A percentile compares a stretch with the other conserved stretches of the same genome.
Conservation (phyloP, 2,329 filamentous ascomycete species). For the Calonectria henricotiae region DNA sequence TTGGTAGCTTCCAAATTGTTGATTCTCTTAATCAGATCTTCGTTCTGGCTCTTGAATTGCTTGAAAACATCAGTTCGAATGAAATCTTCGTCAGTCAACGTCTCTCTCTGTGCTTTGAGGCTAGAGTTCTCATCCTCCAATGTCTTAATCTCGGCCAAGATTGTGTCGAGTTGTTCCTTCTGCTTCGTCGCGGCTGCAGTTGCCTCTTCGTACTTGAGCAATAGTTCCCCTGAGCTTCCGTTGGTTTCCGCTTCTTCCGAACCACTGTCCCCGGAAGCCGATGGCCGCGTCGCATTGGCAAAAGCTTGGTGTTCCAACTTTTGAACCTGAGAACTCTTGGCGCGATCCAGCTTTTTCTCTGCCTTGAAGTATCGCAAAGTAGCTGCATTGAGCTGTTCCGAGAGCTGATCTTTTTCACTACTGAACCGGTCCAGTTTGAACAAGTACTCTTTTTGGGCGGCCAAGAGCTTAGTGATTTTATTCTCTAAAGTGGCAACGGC, state of each 20-base stretch:
- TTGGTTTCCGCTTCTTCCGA: slow-evolving; percentile 69
- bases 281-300: slow-evolving; percentile 74
- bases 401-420: slow-evolving; percentile 86
- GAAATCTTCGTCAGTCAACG: slow-evolving; percentile 92
- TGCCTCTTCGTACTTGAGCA: slow-evolving; percentile 84
- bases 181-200: slow-evolving; percentile 84
- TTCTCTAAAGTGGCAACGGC: slow-evolving; percentile 82
- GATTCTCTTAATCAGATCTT: slow-evolving; percentile 92
- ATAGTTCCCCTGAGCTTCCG: slow-evolving; percentile 76
- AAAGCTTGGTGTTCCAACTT: slow-evolving; percentile 94
- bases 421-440: slow-evolving; percentile 83
- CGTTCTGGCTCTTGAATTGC: slow-evolving; percentile 88
- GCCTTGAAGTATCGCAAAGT: slow-evolving; percentile 95
- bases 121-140: slow-evolving; percentile 86
- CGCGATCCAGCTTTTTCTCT: slow-evolving; percentile 93
- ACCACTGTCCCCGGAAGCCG: slow-evolving; percentile 63
- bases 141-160: slow-evolving; percentile 83
- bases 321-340: slow-evolving; percentile 90
- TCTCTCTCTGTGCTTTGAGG: slow-evolving; percentile 78
- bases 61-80: slow-evolving; percentile 95
- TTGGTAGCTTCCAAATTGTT: slow-evolving; percentile 94
- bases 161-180: slow-evolving; percentile 87
- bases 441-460: slow-evolving; percentile 86
- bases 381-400: slow-evolving; percentile 89
- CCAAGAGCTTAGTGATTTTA: slow-evolving; percentile 82